Percentiles rank a stretch among this genome's conserved stretches.
phyloP scores from a whole-genome alignment of 257 asterid species.

The Fraxinus pennsylvanica region DNA sequence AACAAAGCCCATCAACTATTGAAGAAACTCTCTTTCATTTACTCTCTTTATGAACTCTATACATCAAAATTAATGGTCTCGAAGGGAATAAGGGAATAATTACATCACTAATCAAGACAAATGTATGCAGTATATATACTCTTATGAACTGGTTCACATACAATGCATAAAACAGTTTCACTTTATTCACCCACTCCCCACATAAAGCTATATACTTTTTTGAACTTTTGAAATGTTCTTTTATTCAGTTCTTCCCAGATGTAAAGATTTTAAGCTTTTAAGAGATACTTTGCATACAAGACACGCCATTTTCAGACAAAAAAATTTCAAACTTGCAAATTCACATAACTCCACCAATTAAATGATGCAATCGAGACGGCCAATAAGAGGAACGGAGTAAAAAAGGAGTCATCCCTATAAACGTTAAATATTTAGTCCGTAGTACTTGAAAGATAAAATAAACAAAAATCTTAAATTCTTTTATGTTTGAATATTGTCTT shows the following conservation, averaged over 20 bases:
- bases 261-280: background rate
- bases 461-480: background rate
- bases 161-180: conserved; percentile 18
- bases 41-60: conserved; percentile 10
- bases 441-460: no score
- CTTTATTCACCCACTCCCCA: conserved; percentile 14
- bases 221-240: conserved; percentile 11
- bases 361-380: no score
- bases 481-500: background rate
- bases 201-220: background rate
- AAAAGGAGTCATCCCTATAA: no score
- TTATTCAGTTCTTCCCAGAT: conserved; percentile 1
- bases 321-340: background rate
- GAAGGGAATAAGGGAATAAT: conserved; percentile 21
- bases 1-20: conserved; percentile 23
- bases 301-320: background rate
- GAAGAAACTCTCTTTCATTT: conserved; percentile 18
- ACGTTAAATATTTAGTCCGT: no score
- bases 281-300: background rate
- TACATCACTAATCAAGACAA: background rate
- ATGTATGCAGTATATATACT: background rate
- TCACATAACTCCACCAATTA: background rate
- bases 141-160: background rate
- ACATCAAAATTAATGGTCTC: conserved; percentile 1
- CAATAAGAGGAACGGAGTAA: no score